Conservation (phyloP, 345 rosid species). For the Hypericum perforatum region DNA sequence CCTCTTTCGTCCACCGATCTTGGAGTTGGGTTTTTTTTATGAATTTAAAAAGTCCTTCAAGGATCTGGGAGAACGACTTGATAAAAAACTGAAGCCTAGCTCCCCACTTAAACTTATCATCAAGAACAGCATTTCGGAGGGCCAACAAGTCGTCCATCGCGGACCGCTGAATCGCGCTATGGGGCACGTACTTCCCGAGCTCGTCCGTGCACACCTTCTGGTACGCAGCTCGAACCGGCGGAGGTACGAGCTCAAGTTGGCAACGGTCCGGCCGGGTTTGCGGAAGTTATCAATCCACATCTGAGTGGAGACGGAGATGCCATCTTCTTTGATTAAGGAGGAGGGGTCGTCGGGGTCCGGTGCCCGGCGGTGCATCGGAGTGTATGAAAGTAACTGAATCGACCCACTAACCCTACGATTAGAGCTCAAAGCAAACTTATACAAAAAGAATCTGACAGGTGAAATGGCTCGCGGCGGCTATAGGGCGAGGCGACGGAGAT, state of each 20-base stretch:
- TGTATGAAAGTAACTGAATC: conserved; percentile 42
- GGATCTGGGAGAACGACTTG: too few relatives aligned
- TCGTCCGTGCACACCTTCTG: conserved; percentile 89
- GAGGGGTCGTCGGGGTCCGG: conserved; percentile 79
- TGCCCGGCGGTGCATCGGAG: conserved; percentile 39
- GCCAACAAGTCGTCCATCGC: conserved; percentile 77
- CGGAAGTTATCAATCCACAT: conserved; percentile 76
- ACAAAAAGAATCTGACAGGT: background rate
- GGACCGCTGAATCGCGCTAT: conserved; percentile 63
- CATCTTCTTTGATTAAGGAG: conserved; percentile 80
- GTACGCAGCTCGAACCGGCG: conserved; percentile 79
- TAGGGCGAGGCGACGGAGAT: too few relatives aligned
- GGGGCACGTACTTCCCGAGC: conserved; percentile 77
- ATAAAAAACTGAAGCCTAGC: conserved; percentile 79
- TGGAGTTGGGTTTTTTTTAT: too few relatives aligned
- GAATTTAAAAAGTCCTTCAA: too few relatives aligned
- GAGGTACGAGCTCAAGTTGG: conserved; percentile 55
- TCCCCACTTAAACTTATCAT: conserved; percentile 90
- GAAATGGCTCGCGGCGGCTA: too few relatives aligned
- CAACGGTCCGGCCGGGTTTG: conserved; percentile 38
- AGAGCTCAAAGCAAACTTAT: conserved; percentile 6
- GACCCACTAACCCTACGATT: conserved; percentile 9
- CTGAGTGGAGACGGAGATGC: conserved; percentile 85
- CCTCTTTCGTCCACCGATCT: too few relatives aligned
- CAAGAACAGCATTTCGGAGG: conserved; percentile 84